These are phyloP conservation scores for Fonsecaea nubica DNA, from an alignment of 2,329 filamentous ascomycete genomes.

Conservation along the genomic window DNA sequence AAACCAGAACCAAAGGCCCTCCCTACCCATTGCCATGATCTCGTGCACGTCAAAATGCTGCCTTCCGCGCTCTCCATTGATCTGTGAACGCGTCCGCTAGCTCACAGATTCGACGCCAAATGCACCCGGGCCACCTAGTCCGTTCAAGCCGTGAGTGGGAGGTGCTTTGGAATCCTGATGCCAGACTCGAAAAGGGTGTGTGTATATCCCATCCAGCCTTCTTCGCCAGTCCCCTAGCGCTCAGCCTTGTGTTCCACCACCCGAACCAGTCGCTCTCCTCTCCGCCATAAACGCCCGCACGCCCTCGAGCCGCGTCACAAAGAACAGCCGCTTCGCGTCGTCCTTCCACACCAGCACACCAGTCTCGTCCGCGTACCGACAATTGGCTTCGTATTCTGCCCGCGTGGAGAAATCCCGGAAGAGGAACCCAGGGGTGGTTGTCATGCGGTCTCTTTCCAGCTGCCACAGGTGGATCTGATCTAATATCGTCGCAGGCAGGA, in stretches of 20 bases:
- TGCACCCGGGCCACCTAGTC: too few relatives aligned
- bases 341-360: slow-evolving; percentile 89
- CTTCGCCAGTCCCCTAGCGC: background rate
- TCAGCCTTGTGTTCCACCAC: slow-evolving; percentile 20
- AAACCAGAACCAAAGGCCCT: too few relatives aligned
- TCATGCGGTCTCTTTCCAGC: slow-evolving; percentile 94
- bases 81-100: too few relatives aligned
- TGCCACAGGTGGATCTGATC: slow-evolving; percentile 98
- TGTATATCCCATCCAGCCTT: background rate
- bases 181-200: background rate
- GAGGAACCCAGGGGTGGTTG: slow-evolving; percentile 79
- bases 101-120: too few relatives aligned
- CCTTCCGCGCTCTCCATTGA: too few relatives aligned
- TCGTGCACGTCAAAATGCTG: too few relatives aligned
- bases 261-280: slow-evolving; percentile 48
- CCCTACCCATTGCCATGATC: too few relatives aligned
- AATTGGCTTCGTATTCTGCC: slow-evolving; percentile 62
- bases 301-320: slow-evolving; percentile 89
- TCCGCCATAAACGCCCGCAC: slow-evolving; percentile 79
- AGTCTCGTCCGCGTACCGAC: slow-evolving; percentile 79
- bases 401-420: slow-evolving; percentile 86
- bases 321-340: slow-evolving; percentile 81
- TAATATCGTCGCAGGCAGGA: slow-evolving; percentile 92
- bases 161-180: background rate
- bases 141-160: too few relatives aligned